Percentiles rank a stretch among this genome's conserved stretches.
Evolutionary conservation across 768 basidiomycete species (phyloP).

Genomic region (Podaxis pistillaris): DNA sequence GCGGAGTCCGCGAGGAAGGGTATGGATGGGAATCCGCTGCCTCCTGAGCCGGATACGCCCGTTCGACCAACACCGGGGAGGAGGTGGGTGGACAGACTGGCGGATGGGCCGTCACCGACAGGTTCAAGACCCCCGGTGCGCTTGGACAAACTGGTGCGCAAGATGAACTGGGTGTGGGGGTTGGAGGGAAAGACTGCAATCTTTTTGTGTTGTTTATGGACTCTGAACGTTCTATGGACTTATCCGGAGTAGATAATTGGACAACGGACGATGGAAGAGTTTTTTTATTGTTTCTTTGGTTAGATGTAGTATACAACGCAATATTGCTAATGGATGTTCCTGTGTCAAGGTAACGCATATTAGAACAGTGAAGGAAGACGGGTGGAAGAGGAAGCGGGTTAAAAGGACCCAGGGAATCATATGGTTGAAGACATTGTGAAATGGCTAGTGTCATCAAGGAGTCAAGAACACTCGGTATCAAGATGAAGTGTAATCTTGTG

Average conservation of each 20-base stretch:
- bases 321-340: neutral
- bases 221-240: constrained; percentile 49
- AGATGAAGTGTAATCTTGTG: neutral
- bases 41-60: constrained; percentile 39
- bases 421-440: neutral
- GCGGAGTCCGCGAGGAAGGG: constrained; percentile 23
- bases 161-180: constrained; percentile 23
- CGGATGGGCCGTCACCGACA: constrained; percentile 29
- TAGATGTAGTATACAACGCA: neutral
- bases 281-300: neutral
- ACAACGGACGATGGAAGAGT: neutral
- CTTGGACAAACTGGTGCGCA: constrained; percentile 29
- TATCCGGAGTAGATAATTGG: constrained; percentile 14
- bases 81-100: constrained; percentile 53
- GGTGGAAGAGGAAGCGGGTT: neutral
- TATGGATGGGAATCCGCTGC: constrained; percentile 20
- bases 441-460: neutral
- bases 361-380: neutral
- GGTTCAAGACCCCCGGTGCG: constrained; percentile 21
- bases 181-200: constrained; percentile 35
- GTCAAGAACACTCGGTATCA: neutral
- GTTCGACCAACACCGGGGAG: constrained; percentile 27
- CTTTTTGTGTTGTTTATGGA: constrained; percentile 49
- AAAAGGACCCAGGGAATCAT: neutral
- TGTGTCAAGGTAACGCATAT: neutral